Evolutionary conservation across 2,329 filamentous ascomycete species (phyloP), one percentile per base, ranked within the genome.

Genomic region (Bipolaris oryzae): DNA sequence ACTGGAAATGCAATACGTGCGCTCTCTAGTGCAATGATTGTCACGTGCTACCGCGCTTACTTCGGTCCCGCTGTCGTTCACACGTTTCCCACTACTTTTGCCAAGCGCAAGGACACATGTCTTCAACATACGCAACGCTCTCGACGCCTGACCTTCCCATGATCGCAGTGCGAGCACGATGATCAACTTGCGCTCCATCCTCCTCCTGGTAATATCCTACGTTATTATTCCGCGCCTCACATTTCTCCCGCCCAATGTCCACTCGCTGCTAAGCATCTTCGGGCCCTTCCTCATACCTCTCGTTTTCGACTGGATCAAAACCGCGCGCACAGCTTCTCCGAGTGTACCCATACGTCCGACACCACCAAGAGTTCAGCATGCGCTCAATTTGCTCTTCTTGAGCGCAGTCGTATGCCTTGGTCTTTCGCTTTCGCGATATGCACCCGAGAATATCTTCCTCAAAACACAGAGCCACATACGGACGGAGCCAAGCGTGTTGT

Each of bases 401-500:
- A 79, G 81, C 60, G 80, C 80, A 43, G 63, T 81, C 42, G 60
- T 83, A 55, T 84, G 82, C 64, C 75, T 90, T 49, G 68, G 87
- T 56, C 83, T 86, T 56, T 87, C 89, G 15, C 78, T 94, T 0
- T 88, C 91, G 0, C 62, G 78, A 56, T 87, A 92, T 70, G 80
- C 85, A 5, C 89, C 90, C 4, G 87, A 91, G 73, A 97, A 97
- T 78, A 80, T 98, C 75, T 96, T 98, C 81, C 72, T 76, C 28
- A 76, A 81, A 16, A 97, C 94, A 1, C 82, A 87, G 54, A 95
- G 91, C 48, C 90, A 93, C 33, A 86, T 98, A 16, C 90, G 92
- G 69, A 94, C 90, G 39, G 88, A 92, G n/a, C 88, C 86, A 39
- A 90, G 94, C 71, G 88, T 96, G 33, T 83, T 98, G 58, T 95